Conservation (phyloP, 495 filamentous ascomycete species). For the Xylaria longipes region DNA sequence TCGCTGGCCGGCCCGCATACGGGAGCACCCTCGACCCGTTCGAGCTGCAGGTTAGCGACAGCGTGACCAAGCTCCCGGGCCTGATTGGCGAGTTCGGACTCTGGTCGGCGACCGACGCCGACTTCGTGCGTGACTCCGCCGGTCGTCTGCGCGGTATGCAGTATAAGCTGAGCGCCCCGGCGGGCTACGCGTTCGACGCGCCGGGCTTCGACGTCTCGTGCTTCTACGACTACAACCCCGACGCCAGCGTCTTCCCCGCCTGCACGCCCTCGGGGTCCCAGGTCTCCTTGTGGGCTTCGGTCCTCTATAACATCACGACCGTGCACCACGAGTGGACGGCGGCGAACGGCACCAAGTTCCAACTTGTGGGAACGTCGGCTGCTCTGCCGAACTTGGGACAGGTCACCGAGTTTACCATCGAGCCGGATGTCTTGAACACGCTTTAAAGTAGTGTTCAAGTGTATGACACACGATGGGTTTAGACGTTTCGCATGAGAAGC, state of each 20-base stretch:
- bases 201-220: slow-evolving; percentile 6
- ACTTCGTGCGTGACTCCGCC: neutral
- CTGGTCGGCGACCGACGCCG: neutral
- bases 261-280: neutral
- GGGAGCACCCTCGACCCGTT: neutral
- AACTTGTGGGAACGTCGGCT: neutral
- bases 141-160: neutral
- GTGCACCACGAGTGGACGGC: slow-evolving; percentile 1
- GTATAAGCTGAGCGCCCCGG: neutral
- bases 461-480: neutral
- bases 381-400: neutral
- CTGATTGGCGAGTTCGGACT: neutral
- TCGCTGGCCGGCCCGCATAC: neutral
- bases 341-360: neutral
- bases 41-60: neutral
- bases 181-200: slow-evolving; percentile 1
- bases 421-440: neutral
- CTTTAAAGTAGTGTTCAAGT: neutral
- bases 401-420: neutral
- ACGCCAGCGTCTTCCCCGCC: neutral
- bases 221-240: neutral
- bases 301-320: neutral
- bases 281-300: neutral
- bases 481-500: neutral
- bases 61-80: neutral